Conservation (phyloP, 164 flowering plant genomes). For the Tetracentron sinense region DNA sequence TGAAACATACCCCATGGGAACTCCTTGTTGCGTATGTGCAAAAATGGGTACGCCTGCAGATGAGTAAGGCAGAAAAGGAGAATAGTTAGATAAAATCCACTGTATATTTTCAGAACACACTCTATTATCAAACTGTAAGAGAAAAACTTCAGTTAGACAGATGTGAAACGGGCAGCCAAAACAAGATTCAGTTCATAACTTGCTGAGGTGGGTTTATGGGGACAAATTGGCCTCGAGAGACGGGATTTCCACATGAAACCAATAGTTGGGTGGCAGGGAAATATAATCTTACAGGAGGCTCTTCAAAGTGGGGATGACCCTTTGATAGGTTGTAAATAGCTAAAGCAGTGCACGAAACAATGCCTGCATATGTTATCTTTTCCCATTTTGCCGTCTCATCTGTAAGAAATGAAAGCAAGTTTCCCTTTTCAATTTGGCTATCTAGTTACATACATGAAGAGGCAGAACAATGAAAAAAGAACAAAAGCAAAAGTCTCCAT, state of each 20-base stretch:
- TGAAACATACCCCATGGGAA: conserved; percentile 74
- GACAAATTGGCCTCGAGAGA: too few relatives aligned
- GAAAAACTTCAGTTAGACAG: not conserved
- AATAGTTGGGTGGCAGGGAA: not conserved
- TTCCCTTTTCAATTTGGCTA: not conserved
- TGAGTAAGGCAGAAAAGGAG: not conserved
- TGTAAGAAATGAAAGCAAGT: conserved; percentile 12
- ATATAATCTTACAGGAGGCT: conserved; percentile 63
- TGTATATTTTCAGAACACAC: not conserved
- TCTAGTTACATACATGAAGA: not conserved
- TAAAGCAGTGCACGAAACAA: conserved; percentile 49
- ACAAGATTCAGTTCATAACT: not conserved
- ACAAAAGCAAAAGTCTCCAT: not conserved
- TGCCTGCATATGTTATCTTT: conserved; percentile 74
- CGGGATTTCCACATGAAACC: too few relatives aligned
- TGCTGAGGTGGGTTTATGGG: not conserved
- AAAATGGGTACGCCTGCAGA: conserved; percentile 54
- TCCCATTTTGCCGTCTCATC: conserved; percentile 91
- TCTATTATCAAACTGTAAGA: not conserved
- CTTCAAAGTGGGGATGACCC: conserved; percentile 74
- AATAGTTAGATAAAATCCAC: not conserved
- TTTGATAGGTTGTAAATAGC: conserved; percentile 56
- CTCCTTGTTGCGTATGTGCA: conserved; percentile 80
- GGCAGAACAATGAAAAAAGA: not conserved
- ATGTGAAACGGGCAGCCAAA: too few relatives aligned